A percentile compares a stretch with the other conserved stretches of the same genome.
Conservation (phyloP, 2,329 filamentous ascomycete genomes). For the Diplodia seriata region DNA sequence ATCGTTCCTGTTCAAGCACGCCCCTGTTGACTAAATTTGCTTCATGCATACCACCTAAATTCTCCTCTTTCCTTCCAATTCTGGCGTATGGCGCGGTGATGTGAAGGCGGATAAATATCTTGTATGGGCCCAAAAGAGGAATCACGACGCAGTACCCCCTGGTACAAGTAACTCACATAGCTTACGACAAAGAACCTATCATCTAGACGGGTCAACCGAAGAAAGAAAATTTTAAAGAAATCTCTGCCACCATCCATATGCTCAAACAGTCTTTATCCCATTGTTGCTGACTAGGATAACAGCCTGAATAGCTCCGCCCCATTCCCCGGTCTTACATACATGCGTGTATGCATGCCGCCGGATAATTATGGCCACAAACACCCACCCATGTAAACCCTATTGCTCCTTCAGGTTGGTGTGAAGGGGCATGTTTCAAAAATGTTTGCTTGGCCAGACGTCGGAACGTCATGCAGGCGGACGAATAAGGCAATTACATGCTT, state of each 20-base stretch:
- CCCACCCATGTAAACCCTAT: conserved; percentile 5
- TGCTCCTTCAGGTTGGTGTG: conserved; percentile 12
- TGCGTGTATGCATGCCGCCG: background rate
- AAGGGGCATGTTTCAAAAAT: conserved; percentile 26
- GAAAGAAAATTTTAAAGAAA: background rate
- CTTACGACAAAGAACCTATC: background rate
- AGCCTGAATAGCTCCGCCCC: background rate
- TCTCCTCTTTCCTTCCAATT: conserved; percentile 5
- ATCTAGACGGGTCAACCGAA: background rate
- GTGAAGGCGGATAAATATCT: conserved; percentile 7
- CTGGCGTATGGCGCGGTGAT: conserved; percentile 31
- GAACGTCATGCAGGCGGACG: conserved; percentile 12
- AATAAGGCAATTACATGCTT: background rate
- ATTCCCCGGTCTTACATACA: conserved; percentile 2
- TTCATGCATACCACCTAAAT: conserved; percentile 3
- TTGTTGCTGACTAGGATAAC: conserved; percentile 2
- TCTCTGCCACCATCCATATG: background rate
- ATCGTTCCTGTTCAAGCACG: conserved; percentile 73
- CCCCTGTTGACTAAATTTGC: conserved; percentile 56
- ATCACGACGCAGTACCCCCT: background rate
- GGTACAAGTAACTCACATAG: conserved; percentile 9
- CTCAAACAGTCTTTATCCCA: background rate
- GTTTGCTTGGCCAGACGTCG: conserved; percentile 27
- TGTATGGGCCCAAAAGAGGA: background rate
- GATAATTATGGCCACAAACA: conserved; percentile 10